These are phyloP conservation scores for Trametes cingulata DNA, from an alignment of 768 basidiomycete genomes.

Conservation along the genomic window DNA sequence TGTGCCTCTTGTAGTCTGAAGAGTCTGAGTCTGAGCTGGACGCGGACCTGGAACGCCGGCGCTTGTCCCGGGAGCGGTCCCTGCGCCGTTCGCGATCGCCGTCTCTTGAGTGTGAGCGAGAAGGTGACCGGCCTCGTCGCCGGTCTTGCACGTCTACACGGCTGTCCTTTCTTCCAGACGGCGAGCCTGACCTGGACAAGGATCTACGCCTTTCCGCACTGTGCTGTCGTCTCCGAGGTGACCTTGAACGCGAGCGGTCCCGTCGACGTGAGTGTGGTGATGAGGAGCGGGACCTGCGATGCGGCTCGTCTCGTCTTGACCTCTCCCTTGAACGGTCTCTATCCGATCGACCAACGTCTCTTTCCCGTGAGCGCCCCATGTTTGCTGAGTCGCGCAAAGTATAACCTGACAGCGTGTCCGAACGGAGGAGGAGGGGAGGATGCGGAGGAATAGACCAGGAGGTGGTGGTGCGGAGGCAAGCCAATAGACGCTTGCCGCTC, in stretches of 20 bases:
- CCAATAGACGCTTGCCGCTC: too few relatives aligned
- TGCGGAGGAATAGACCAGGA: too few relatives aligned
- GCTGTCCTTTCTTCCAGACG: neutral
- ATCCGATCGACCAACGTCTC: neutral
- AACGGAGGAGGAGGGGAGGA: too few relatives aligned
- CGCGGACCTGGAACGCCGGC: constrained; percentile 38
- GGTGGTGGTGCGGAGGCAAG: too few relatives aligned
- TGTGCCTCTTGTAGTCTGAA: constrained; percentile 33
- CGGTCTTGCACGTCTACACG: neutral
- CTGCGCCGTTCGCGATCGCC: constrained; percentile 9
- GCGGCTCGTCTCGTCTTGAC: neutral
- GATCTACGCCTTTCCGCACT: neutral
- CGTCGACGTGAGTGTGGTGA: constrained; percentile 1
- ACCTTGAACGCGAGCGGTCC: constrained; percentile 12
- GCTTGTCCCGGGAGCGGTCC: constrained; percentile 27
- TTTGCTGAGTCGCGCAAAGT: too few relatives aligned
- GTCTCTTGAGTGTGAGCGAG: constrained; percentile 18
- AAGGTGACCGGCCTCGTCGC: constrained; percentile 3
- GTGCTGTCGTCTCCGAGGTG: constrained; percentile 7
- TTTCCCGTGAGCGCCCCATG: too few relatives aligned
- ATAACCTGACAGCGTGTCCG: too few relatives aligned
- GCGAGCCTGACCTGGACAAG: neutral
- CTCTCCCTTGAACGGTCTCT: neutral
- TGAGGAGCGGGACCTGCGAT: neutral
- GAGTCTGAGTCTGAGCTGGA: constrained; percentile 37